Evolutionary conservation across 1,139 yeast species (phyloP), one percentile per base, ranked within the genome.

Genomic region (Saccharomyces pastorianus): DNA sequence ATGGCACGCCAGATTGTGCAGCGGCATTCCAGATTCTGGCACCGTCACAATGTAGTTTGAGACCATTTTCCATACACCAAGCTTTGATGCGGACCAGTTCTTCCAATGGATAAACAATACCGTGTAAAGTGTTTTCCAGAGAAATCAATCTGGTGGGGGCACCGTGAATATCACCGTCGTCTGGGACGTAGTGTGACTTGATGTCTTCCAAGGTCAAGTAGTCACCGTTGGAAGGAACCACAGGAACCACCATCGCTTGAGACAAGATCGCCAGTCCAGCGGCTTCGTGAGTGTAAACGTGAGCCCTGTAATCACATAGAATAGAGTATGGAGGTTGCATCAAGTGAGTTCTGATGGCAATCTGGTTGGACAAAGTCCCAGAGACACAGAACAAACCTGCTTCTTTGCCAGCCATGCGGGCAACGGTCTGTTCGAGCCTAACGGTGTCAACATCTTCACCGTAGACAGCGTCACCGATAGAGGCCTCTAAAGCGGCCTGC

Each of bases 21-120:
- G 84, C 76, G 1, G 97, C 97, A 67, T 91, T 89, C 95, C 96
- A 90, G 57, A 91, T 75, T 63, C 98, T 79, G n/a, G 98, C 98
- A 59, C 98, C 98, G 67, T 91, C 98, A 65, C 90, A 81, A 69
- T 91, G 98, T 64, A 90, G 73, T 61, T 75, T 78, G 58, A 90
- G 76, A 55, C 79, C 79, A 63, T 85, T 77, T 53, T 76, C 80
- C 57, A 78, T 74, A 61, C 96, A 89, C 76, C 88, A 89, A 55
- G 74, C 77, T 53, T 88, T 79, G 62, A 91, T 90, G 59, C 83
- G 79, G 58, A 76, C 74, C 59, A 91, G 80, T 68, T 91, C 97
- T 50, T 85, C 95, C 52, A 87, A 66, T 13, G 97, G 98, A 71
- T 83, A 79, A 48, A 90, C 73, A 51, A 86, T 80, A 49, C 98